Conservation (phyloP, 2,329 filamentous ascomycete species). For the Clarireedia hainanense region DNA sequence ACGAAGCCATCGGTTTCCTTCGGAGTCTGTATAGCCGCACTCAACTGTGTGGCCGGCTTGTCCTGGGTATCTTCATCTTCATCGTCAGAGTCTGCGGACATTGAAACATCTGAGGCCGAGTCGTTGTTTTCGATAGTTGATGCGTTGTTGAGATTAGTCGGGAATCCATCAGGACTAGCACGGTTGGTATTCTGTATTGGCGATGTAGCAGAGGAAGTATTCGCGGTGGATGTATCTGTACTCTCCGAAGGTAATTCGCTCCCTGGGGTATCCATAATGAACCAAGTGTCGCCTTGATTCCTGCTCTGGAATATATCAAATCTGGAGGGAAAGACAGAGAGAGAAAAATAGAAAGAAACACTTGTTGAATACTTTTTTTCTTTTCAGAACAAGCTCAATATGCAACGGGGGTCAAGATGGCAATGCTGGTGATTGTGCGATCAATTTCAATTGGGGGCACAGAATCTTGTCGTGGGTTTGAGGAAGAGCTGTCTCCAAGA, state of each 20-base stretch:
- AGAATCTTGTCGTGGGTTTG: background rate
- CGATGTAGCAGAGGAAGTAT: constrained; percentile 14
- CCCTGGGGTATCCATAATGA: constrained; percentile 21
- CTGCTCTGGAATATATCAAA: constrained; percentile 3
- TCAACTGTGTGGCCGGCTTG: constrained; percentile 5
- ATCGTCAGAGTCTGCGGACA: constrained; percentile 30
- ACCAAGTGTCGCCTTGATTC: constrained; percentile 5
- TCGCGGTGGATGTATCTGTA: constrained; percentile 25
- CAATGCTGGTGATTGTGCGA: constrained; percentile 10
- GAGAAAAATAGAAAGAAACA: constrained; percentile 21
- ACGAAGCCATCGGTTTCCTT: constrained; percentile 1
- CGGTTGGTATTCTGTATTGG: constrained; percentile 11
- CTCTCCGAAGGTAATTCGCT: constrained; percentile 21
- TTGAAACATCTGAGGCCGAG: constrained; percentile 31
- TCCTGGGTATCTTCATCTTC: constrained; percentile 18
- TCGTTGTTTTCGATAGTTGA: constrained; percentile 19
- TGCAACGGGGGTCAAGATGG: constrained; percentile 20
- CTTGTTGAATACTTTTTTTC: constrained; percentile 19
- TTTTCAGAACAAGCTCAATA: constrained; percentile 14
- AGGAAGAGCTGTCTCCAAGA: background rate
- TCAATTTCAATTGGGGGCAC: background rate
- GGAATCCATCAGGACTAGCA: constrained; percentile 8
- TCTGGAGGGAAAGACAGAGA: constrained; percentile 12
- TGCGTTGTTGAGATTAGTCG: constrained; percentile 10
- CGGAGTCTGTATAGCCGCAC: constrained; percentile 1